These are phyloP conservation scores for Phytophthora pistaciae DNA, from an alignment of 352 stramenopile genomes.

Conservation along the genomic window DNA sequence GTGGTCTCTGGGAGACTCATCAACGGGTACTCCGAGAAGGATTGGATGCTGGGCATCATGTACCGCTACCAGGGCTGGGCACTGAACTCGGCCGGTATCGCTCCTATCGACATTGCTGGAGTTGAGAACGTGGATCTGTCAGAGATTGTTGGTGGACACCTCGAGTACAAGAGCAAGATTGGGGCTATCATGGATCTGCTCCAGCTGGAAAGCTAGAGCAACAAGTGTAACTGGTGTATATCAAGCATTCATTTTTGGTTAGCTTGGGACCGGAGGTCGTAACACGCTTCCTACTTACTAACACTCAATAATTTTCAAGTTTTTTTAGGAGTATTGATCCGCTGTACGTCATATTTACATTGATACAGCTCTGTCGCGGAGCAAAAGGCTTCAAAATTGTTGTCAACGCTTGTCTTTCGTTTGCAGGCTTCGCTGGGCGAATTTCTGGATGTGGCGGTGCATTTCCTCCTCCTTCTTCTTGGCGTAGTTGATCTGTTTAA, in stretches of 20 bases:
- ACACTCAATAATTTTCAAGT: neutral
- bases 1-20: slow-evolving; percentile 90
- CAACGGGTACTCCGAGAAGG: slow-evolving; percentile 92
- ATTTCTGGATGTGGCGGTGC: slow-evolving; percentile 69
- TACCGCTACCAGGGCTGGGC: slow-evolving; percentile 90
- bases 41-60: slow-evolving; percentile 93
- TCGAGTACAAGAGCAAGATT: slow-evolving; percentile 93
- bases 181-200: slow-evolving; percentile 82
- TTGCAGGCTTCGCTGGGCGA: slow-evolving; percentile 65
- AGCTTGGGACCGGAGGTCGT: neutral
- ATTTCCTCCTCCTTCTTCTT: slow-evolving; percentile 75
- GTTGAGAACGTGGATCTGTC: slow-evolving; percentile 90
- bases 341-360: slow-evolving; percentile 33
- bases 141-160: slow-evolving; percentile 79
- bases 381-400: neutral
- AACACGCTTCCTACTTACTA: neutral
- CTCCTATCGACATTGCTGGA: slow-evolving; percentile 64
- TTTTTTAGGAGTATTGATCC: neutral
- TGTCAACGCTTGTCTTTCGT: slow-evolving; percentile 31
- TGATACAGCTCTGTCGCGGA: slow-evolving; percentile 12
- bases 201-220: slow-evolving; percentile 63
- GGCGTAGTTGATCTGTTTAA: slow-evolving; percentile 72
- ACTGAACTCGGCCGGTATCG: slow-evolving; percentile 81
- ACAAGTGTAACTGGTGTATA: neutral
- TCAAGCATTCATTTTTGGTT: neutral